Base-by-base conservation (phyloP, 805 yeast species). In the Tetrapisispora pingtungensis region DNA sequence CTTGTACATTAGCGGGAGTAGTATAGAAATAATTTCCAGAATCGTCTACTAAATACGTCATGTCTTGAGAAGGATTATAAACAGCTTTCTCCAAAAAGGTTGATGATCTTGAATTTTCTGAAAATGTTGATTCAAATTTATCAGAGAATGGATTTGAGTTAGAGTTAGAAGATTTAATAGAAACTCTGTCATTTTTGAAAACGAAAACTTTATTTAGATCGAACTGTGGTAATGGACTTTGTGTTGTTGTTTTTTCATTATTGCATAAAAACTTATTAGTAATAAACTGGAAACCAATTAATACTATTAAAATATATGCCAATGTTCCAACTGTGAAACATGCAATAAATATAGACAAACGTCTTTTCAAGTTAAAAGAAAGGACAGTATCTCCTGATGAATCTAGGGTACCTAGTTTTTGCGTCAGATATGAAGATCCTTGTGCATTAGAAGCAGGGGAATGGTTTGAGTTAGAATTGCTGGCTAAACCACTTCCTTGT, bases 11-110 rank as follows among this genome's bases (percentile, higher is more conserved):
- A 17, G 13, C 36, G 10, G 7, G 34, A 13, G 54, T 56, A 14
- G 55, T 53, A 40, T 53, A 59, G 33, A 48, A 56, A 33, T 50
- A 56, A 36, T 53, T 53, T 2, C 64, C 64, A 20, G 55, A 54
- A 15, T 43, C 46, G 20, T 49, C 59, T 7, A 58, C 47, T 13
- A 26, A 48, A 40, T 58, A 59, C n/a, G 49, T 49, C 17, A 59
- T 37, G 8, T 54, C 59, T 27, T 52, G 55, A 18, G 51, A 40
- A 2, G 44, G 45, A 22, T 53, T 55, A 45, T 52, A 57, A 2
- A 51, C 48, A 6, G 51, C 46, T n/a, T 49, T 50, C 13, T 49
- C 53, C 10, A 27, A 17, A 10, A 10, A 18, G 10, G 6, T 14
- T n/a, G 31, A 15, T 17, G 22, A 15, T 10, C 20, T 19, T 49